These are phyloP conservation scores for Kuraishia molischiana DNA, from an alignment of 805 yeast species.

Conservation along the genomic window DNA sequence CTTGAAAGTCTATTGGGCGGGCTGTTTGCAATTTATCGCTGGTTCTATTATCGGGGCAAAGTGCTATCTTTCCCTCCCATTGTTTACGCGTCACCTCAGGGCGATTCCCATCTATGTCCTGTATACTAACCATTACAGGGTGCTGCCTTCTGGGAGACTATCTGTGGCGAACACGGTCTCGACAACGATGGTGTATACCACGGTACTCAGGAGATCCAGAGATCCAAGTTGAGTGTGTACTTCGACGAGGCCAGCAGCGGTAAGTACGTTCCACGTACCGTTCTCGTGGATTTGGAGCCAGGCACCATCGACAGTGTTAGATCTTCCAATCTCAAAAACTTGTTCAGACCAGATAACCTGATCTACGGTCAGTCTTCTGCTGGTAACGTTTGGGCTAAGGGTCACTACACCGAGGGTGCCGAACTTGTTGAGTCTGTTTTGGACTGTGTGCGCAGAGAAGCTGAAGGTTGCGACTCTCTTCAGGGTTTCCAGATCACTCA, in stretches of 20 bases:
- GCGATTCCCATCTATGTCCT: too few species aligned
- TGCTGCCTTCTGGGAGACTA: conserved; percentile 91
- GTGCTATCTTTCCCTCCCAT: too few species aligned
- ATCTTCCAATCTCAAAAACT: conserved; percentile 69
- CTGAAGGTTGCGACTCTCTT: conserved; percentile 84
- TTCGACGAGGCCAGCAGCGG: conserved; percentile 82
- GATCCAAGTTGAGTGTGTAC: conserved; percentile 57
- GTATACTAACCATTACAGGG: too few species aligned
- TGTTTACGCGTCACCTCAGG: too few species aligned
- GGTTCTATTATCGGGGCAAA: too few species aligned
- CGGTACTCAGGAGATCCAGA: conserved; percentile 45
- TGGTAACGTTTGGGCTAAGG: conserved; percentile 96
- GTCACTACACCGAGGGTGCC: conserved; percentile 95
- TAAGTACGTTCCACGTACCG: conserved; percentile 90
- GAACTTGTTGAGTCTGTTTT: conserved; percentile 84
- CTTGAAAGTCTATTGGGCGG: too few species aligned
- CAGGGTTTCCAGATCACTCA: conserved; percentile 92
- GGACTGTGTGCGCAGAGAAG: conserved; percentile 89
- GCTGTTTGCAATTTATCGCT: too few species aligned
- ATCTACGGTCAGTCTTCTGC: conserved; percentile 89
- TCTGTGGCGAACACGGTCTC: conserved; percentile 81
- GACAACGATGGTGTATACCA: conserved; percentile 68
- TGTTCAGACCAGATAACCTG: conserved; percentile 88
- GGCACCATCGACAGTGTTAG: conserved; percentile 85
- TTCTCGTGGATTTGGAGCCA: conserved; percentile 87